Evolutionary conservation across 1,284 basidiomycete genomes (phyloP).

Genomic region (Exobasidium cylindrosporum): DNA sequence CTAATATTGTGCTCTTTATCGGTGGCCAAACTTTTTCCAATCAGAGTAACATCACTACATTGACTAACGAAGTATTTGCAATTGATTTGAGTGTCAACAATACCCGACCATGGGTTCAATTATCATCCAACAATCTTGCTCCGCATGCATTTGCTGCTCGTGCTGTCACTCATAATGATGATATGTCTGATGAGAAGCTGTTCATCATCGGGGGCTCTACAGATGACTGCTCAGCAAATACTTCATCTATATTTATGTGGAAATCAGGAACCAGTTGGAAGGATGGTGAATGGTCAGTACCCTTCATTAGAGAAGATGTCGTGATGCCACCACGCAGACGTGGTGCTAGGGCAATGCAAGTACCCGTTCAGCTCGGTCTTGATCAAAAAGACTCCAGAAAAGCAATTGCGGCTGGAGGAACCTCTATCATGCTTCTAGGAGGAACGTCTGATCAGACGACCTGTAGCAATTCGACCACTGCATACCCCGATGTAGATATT

Average conservation of each 20-base stretch:
- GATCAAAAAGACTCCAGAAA: neutral
- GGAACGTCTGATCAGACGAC: conserved; percentile 12
- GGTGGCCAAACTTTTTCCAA: conserved; percentile 22
- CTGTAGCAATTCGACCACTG: neutral
- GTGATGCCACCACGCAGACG: conserved; percentile 11
- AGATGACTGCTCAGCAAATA: conserved; percentile 15
- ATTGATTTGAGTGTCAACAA: conserved; percentile 23
- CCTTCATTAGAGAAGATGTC: conserved; percentile 7
- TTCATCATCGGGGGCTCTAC: conserved; percentile 31
- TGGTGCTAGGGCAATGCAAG: conserved; percentile 8
- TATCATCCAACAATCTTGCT: conserved; percentile 12
- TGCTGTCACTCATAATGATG: conserved; percentile 9
- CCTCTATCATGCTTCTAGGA: conserved; percentile 11
- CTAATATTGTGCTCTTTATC: conserved; percentile 24
- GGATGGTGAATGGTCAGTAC: conserved; percentile 13
- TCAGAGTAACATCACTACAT: conserved; percentile 5
- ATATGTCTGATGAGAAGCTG: conserved; percentile 16
- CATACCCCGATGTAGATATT: conserved; percentile 38
- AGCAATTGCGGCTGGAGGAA: conserved; percentile 2
- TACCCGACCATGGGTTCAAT: neutral
- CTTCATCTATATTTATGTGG: neutral
- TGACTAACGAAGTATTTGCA: conserved; percentile 32
- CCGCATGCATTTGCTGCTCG: conserved; percentile 23
- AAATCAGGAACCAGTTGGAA: neutral
- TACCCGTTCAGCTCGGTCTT: conserved; percentile 4